Conservation (phyloP, 306 rosid species). For the Hylodesmum podocarpum region DNA sequence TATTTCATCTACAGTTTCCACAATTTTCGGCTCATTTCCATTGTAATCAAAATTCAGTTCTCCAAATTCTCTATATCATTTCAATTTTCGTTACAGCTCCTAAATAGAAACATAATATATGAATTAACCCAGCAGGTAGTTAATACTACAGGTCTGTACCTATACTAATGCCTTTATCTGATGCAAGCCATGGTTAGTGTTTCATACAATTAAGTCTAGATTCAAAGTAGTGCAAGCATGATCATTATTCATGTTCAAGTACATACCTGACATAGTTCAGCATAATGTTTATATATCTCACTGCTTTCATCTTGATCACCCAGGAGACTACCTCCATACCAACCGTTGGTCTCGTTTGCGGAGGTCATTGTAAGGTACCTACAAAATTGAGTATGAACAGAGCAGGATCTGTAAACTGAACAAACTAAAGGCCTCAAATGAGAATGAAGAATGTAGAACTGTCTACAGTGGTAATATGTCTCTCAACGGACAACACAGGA, state of each 20-base stretch:
- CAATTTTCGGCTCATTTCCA: background rate
- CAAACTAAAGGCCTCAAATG: constrained; percentile 10
- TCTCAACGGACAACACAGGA: background rate
- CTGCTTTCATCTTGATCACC: constrained; percentile 85
- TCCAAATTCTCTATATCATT: background rate
- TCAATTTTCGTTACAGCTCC: background rate
- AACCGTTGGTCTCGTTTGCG: constrained; percentile 71
- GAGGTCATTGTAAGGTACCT: constrained; percentile 83
- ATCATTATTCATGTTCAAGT: background rate
- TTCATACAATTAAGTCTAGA: background rate
- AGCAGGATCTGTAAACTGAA: constrained; percentile 19
- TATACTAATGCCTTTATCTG: background rate
- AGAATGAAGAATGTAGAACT: background rate
- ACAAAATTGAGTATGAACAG: constrained; percentile 28
- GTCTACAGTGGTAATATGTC: background rate
- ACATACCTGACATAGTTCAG: constrained; percentile 76
- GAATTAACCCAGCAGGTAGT: background rate
- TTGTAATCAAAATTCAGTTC: background rate
- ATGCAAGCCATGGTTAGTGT: background rate
- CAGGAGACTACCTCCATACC: constrained; percentile 86
- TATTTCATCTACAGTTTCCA: background rate
- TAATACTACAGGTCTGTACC: background rate
- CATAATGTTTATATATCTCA: constrained; percentile 89
- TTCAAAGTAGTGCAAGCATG: background rate
- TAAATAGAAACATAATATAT: background rate